Evolutionary conservation across 1,139 yeast species (phyloP), one percentile per base, ranked within the genome.

Genomic region (Diutina mesorugosa): DNA sequence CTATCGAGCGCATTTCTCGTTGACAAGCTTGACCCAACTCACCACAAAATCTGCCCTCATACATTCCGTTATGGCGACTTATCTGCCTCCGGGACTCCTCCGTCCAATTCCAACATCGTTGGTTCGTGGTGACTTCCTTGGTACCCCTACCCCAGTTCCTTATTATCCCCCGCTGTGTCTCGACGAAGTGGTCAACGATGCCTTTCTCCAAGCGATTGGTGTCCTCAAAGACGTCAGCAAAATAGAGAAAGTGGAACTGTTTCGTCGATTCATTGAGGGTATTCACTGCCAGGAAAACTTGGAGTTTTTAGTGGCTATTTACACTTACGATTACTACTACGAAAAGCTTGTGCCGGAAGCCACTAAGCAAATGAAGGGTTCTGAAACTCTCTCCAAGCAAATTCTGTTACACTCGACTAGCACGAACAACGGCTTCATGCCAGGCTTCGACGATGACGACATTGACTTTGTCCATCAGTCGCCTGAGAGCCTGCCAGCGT

Each of bases 401-500:
- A 29, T 29, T 26, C 38, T 29, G 35, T 14, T 26, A 9, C n/a
- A 29, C 38, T 47, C 51, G n/a, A 38, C 51, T 16, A 50, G 9
- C 28, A 38, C 32, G 29, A 16, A n/a, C 26, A 16, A 45, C 6
- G 35, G 29, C 29, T 54, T 55, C 51, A 12, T 28, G 45, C 35
- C 47, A 28, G 12, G 51, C 29, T 57, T 63, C 55, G 56, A 62
- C 58, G 58, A 57, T 45, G 61, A 58, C n/a, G 55, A 56, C 38
- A 16, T 60, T 6, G 62, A 60, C 47, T 53, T 60, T 48, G 60
- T 56, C 21, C 61, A 59, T 16, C 57, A 29, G 3, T 45, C 55
- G 4, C 73, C 78, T 77, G 69, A 69, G 51, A 62, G 61, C 38
- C 66, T 72, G 48, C 63, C 65, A 56, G 56, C 69, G 12, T 63